These are phyloP conservation scores for Venturia oleaginea DNA, from an alignment of 2,329 filamentous ascomycete species.

Conservation along the genomic window DNA sequence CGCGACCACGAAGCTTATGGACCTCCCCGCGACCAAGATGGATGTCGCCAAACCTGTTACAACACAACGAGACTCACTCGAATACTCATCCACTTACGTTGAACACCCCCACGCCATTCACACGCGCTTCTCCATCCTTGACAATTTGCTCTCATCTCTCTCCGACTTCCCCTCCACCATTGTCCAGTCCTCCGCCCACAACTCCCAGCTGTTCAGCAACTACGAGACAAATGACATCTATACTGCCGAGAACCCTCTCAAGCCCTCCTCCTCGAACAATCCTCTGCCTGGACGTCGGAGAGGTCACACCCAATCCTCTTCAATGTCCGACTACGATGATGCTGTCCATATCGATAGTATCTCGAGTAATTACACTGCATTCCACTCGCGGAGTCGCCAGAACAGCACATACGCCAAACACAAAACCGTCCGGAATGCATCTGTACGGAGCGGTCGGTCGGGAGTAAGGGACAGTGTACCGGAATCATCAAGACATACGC, in stretches of 20 bases:
- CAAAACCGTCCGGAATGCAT: slow-evolving; percentile 17
- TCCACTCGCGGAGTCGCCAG: slow-evolving; percentile 54
- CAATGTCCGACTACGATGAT: slow-evolving; percentile 45
- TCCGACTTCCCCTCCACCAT: slow-evolving; percentile 24
- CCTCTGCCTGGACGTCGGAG: slow-evolving; percentile 34
- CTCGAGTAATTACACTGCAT: slow-evolving; percentile 28
- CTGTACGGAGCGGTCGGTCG: slow-evolving; percentile 28
- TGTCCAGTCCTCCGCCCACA: slow-evolving; percentile 28
- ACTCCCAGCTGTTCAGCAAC: slow-evolving; percentile 28
- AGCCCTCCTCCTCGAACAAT: slow-evolving; percentile 18
- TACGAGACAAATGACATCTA: slow-evolving; percentile 25
- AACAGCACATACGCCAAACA: slow-evolving; percentile 61
- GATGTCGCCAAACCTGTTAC: too few species aligned
- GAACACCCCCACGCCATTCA: too few species aligned
- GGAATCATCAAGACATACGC: slow-evolving; percentile 24
- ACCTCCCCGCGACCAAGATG: too few species aligned
- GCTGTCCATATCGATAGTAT: slow-evolving; percentile 26
- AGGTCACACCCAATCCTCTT: slow-evolving; percentile 52
- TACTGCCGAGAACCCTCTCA: slow-evolving; percentile 19
- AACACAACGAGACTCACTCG: too few species aligned
- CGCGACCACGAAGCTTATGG: too few species aligned
- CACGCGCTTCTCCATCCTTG: too few species aligned
- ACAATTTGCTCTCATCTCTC: slow-evolving; percentile 46
- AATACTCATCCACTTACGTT: neutral
- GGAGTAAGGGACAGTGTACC: slow-evolving; percentile 15